Evolutionary conservation across 2,329 filamentous ascomycete genomes (phyloP).

Genomic region (Monosporascus cannonballus): DNA sequence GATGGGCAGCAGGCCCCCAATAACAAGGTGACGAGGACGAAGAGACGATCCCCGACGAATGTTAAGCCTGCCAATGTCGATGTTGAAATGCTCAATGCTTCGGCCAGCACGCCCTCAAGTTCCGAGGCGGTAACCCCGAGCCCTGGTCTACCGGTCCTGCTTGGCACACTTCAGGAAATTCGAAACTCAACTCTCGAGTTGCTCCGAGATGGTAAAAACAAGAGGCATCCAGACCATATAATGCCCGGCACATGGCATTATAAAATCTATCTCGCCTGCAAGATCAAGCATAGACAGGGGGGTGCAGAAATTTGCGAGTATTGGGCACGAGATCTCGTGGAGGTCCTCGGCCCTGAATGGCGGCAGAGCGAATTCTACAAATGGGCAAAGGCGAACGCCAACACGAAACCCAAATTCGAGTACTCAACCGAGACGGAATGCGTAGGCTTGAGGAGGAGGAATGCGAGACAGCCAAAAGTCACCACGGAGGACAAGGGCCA

Average conservation of each 20-base stretch:
- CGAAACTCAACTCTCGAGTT: slow-evolving; percentile 18
- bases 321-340: slow-evolving; percentile 33
- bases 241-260: slow-evolving; percentile 17
- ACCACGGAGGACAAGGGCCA: slow-evolving; percentile 11
- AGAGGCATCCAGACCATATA: slow-evolving; percentile 24
- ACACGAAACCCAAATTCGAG: slow-evolving; percentile 18
- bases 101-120: slow-evolving; percentile 1
- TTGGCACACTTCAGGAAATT: slow-evolving; percentile 18
- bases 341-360: slow-evolving; percentile 23
- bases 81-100: slow-evolving; percentile 19
- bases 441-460: slow-evolving; percentile 20
- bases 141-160: slow-evolving; percentile 7
- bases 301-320: slow-evolving; percentile 38
- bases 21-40: slow-evolving; percentile 15
- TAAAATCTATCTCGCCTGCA: slow-evolving; percentile 33
- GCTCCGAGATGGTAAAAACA: slow-evolving; percentile 19
- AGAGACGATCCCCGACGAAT: slow-evolving; percentile 13
- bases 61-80: slow-evolving; percentile 11
- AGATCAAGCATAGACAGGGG: slow-evolving; percentile 29
- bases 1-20: slow-evolving; percentile 9
- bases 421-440: slow-evolving; percentile 18
- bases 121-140: not conserved
- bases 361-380: slow-evolving; percentile 23
- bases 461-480: slow-evolving; percentile 3
- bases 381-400: slow-evolving; percentile 22